Percentiles rank a stretch among this genome's conserved stretches.
Evolutionary conservation across 768 basidiomycete genomes (phyloP).

Genomic region (Dendrothele bispora): DNA sequence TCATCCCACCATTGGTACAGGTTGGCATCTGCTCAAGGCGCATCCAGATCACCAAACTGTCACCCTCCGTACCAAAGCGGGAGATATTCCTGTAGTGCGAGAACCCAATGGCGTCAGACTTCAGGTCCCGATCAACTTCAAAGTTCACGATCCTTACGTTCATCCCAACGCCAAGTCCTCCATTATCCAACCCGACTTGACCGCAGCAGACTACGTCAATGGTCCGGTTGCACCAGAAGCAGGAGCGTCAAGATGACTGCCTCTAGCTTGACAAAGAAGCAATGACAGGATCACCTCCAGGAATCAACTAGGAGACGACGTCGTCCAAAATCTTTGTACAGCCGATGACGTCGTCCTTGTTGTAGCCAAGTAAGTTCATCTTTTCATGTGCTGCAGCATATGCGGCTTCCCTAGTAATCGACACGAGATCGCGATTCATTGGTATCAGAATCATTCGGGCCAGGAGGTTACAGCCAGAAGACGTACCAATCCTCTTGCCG

Average conservation of each 20-base stretch:
- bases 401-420: too few relatives aligned
- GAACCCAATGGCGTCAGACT: slow-evolving; percentile 29
- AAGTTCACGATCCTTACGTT: slow-evolving; percentile 29
- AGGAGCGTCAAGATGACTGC: slow-evolving; percentile 39
- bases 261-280: too few relatives aligned
- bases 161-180: slow-evolving; percentile 22
- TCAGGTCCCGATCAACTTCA: slow-evolving; percentile 42
- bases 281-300: too few relatives aligned
- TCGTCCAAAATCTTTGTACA: too few relatives aligned
- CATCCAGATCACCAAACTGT: slow-evolving; percentile 17
- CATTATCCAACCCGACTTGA: slow-evolving; percentile 30
- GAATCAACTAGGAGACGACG: too few relatives aligned
- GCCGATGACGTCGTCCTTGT: too few relatives aligned
- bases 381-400: too few relatives aligned
- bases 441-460: too few relatives aligned
- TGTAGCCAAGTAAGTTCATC: too few relatives aligned
- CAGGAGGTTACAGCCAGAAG: too few relatives aligned
- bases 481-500: too few relatives aligned
- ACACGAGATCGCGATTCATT: too few relatives aligned
- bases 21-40: slow-evolving; percentile 38
- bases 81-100: slow-evolving; percentile 36
- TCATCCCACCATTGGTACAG: slow-evolving; percentile 44
- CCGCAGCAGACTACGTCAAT: slow-evolving; percentile 33
- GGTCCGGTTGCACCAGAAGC: slow-evolving; percentile 32
- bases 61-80: slow-evolving; percentile 40